Base-by-base conservation (phyloP, 345 rosid genomes). In the Citrus australasica region DNA sequence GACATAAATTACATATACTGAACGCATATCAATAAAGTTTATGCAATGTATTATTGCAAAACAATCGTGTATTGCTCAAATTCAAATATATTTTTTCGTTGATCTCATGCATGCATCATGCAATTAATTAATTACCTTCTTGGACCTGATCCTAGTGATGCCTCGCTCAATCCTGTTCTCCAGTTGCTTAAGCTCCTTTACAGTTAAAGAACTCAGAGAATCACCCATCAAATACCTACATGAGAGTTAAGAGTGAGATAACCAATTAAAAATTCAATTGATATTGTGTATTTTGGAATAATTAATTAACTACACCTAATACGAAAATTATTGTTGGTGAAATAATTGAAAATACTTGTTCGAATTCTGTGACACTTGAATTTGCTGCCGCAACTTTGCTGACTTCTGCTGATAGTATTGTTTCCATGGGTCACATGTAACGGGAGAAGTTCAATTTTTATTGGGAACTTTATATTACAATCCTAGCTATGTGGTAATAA, bases 371-470 rank as follows among this genome's bases (percentile, higher is more conserved):
- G 92, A 85, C 82, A 94, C 89, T 63, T 94, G 98, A 80, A 96
- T 96, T 78, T 96, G 99, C 66, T 94, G 97, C 58, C 93, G 83
- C 64, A 96, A 88, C 88, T 94, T 96, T 42, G 93, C 95, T 58
- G 97, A 96, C 82, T 96, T 98, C 85, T 94, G 98, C 71, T 96
- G 98, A 81, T 96, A 94, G 80, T 94, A 96, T 98, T 96, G 81
- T 61, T 80, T 73, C 11, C 38, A 68, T n/a, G 55, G 53, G 33
- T 46, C 6, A 62, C 42, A 42, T 42, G 51, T 0, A 3, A 42
- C 1, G 3, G 14, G 16, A 42, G 51, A 42, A 42, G 3, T 42
- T 42, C 3, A 10, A 42, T 10, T 42, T 42, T 51, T 16, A 4
- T 51, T 16, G 21, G 22, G 56, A 17, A 9, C 8, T 2, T 14